Base-by-base conservation (phyloP, 352 stramenopile genomes). In the Globisporangium abappressorium region DNA sequence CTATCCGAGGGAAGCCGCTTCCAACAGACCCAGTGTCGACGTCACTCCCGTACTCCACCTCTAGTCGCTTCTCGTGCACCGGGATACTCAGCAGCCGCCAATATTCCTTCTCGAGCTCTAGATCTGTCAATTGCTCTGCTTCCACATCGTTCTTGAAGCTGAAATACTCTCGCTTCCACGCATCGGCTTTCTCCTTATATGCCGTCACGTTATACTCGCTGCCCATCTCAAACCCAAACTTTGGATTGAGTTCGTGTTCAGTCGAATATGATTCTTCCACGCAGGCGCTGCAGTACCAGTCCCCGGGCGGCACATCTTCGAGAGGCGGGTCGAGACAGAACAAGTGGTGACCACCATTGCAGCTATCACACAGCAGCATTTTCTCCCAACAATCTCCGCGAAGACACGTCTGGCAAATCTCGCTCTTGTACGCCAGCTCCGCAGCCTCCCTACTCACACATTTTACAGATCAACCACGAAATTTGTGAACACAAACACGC, bases 31-130 rank as follows among this genome's bases (percentile, higher is more conserved):
- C 83, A 26, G 83, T 97, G 69, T 98, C 93, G 8, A 98, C 82
- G 54, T 98, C 93, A 53, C 92, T 98, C 7, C 93, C 93, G 51
- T 98, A 98, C 46, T 97, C 88, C 14, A 98, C 92, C 60, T 96
- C 87, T 1, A 97, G 75, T 5, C 91, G 81, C 38, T 91, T 82
- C 20, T 92, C 86, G 26, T 92, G 83, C 14, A 85, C 67, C 0
- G 86, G 85, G n/a, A 84, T 90, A 24, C 87, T 84, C 15, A 98
- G 56, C 24, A 97, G 71, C 8, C 85, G 74, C 92, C 93, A 98
- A 70, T 98, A 98, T 68, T 97, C 91, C 1, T 62, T 62, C 66
- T 98, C 92, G 22, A 98, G 69, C 15, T 95, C 84, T 4, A 62
- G 60, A 62, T 94, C 85, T 12, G 70, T 90, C 26, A 89, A 70